phyloP scores from a whole-genome alignment of 2,329 filamentous ascomycete genomes.

The Aureobasidium lini region DNA sequence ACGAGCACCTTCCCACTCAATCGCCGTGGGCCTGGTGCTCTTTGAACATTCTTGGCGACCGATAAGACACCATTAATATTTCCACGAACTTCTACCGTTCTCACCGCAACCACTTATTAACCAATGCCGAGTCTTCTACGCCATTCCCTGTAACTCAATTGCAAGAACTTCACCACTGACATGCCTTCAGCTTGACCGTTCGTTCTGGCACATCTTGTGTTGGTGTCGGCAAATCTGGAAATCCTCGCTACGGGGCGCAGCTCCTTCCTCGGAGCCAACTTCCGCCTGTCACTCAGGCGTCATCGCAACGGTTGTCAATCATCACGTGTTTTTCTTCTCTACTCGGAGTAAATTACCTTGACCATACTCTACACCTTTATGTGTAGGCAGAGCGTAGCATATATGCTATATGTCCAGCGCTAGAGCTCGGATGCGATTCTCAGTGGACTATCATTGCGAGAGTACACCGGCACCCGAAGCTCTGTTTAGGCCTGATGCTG shows the following conservation, averaged over 20 bases:
- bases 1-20: background rate
- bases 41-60: background rate
- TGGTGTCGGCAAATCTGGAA: background rate
- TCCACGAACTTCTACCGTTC: slow-evolving; percentile 4
- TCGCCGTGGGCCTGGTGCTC: background rate
- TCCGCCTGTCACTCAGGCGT: background rate
- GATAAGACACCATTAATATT: background rate
- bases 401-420: too few species aligned
- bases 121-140: background rate
- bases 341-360: too few species aligned
- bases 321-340: background rate
- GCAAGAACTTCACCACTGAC: background rate
- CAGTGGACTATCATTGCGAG: too few species aligned
- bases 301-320: background rate
- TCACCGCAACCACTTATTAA: background rate
- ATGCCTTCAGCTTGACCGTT: background rate
- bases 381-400: too few species aligned
- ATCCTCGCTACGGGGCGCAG: background rate
- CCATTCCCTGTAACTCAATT: background rate
- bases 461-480: too few species aligned
- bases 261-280: background rate
- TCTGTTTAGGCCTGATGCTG: too few species aligned
- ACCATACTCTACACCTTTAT: too few species aligned
- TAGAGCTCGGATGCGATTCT: too few species aligned
- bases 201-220: background rate